Evolutionary conservation across 2,329 filamentous ascomycete species (phyloP).

Genomic region (Calonectria leucothoes): DNA sequence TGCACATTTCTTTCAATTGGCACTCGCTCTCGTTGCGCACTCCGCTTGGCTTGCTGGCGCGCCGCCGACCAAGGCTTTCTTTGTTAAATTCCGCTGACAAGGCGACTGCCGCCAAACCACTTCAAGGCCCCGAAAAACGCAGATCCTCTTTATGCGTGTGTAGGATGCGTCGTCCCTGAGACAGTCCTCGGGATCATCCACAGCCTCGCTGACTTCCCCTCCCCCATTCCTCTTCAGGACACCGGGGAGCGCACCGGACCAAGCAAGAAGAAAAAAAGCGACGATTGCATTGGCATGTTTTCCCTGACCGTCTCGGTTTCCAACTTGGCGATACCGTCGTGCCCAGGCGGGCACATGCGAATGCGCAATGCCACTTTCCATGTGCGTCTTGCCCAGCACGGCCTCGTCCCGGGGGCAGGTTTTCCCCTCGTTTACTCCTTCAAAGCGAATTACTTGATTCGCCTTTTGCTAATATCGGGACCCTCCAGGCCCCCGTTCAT

Average conservation of each 20-base stretch:
- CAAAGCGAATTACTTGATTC: constrained; percentile 3
- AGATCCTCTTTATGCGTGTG: constrained; percentile 33
- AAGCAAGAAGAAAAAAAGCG: background rate
- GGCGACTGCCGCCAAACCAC: constrained; percentile 11
- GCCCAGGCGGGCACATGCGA: background rate
- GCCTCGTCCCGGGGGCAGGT: background rate
- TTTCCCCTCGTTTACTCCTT: constrained; percentile 4
- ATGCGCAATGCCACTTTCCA: background rate
- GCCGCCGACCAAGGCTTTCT: background rate
- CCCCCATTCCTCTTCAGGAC: constrained; percentile 34
- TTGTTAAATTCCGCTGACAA: constrained; percentile 9
- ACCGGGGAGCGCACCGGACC: constrained; percentile 26
- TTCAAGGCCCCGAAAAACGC: constrained; percentile 3
- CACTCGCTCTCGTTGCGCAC: background rate
- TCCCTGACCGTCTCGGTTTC: constrained; percentile 28
- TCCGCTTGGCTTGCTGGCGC: background rate
- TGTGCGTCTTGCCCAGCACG: background rate
- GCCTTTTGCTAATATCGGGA: background rate
- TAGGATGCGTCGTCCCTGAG: constrained; percentile 31
- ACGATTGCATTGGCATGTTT: constrained; percentile 27
- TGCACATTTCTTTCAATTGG: constrained; percentile 6
- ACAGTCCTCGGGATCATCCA: constrained; percentile 13
- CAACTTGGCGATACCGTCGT: constrained; percentile 7
- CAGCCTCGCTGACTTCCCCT: constrained; percentile 21
- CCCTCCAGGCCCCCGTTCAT: background rate